Evolutionary conservation across 805 yeast genomes (phyloP), one percentile per base, ranked within the genome.

Genomic region (Sugiyamaella mastotermitis): DNA sequence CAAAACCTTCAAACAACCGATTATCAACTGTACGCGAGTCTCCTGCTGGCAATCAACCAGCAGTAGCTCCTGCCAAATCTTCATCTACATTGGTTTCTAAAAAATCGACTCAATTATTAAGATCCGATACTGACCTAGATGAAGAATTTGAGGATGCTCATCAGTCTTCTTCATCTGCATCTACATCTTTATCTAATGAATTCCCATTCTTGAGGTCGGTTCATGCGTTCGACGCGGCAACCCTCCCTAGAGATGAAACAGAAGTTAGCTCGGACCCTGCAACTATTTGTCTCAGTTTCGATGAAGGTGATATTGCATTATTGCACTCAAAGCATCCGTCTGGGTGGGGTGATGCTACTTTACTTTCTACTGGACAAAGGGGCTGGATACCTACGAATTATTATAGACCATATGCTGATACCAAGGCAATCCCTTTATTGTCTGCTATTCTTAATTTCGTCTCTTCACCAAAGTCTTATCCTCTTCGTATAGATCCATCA

Each of bases 301-400:
- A 46, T 11, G 56, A 54, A 25, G 55, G 58, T 15, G 69, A 65
- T 34, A 45, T 64, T 21, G 58, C 60, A 6, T 48, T 57, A 30
- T 50, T 64, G 20, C 68, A 64, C 42, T 50, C 58, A 13, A 49
- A 60, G n/a, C 68, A 65, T 41, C 36, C 56, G n/a, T 52, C 65
- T 3, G 71, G 70, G 35, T 65, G 71, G 71, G 66, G 62, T 18
- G 68, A 65, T 39, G 69, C 65, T 7, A 60, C 68, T 4, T 43
- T 60, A 28, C 53, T 63, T 15, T 40, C 51, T 18, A 45, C 61
- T 3, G 62, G 61, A 37, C 49, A 50, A 11, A 55, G 68, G 9
- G 71, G 71, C 31, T 65, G 70, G 70, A 53, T 66, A 23, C 69
- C 70, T 14, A 52, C 62, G 25, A 64, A 63, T 50, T 65, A 61